A percentile compares a stretch with the other conserved stretches of the same genome.
Evolutionary conservation across 1,284 basidiomycete species (phyloP).

Genomic region (Inonotus obliquus): DNA sequence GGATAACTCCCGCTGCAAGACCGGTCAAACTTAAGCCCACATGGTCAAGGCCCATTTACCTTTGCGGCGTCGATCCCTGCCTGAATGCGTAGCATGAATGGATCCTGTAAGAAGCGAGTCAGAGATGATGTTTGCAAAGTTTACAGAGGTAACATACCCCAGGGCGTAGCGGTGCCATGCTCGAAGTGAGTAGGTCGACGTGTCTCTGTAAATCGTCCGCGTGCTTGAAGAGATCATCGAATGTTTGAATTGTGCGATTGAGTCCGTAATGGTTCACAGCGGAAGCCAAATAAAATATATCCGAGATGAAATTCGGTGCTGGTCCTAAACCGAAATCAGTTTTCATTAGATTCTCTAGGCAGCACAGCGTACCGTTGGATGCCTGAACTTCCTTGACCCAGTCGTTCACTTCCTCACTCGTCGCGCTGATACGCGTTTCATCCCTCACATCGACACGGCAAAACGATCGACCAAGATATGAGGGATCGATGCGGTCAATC

Average conservation of each 20-base stretch:
- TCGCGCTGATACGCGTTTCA: conserved; percentile 89
- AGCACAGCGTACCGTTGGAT: conserved; percentile 34
- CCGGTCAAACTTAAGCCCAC: not conserved
- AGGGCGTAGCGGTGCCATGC: conserved; percentile 74
- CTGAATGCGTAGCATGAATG: conserved; percentile 64
- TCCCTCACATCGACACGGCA: conserved; percentile 73
- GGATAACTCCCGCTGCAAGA: conserved; percentile 55
- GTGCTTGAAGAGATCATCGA: conserved; percentile 67
- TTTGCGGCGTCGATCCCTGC: conserved; percentile 69
- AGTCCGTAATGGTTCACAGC: conserved; percentile 86
- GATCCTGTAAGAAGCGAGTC: conserved; percentile 39
- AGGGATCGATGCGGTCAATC: conserved; percentile 89
- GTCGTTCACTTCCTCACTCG: conserved; percentile 73
- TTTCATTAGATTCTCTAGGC: not conserved
- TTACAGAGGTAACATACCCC: conserved; percentile 48
- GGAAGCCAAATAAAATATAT: conserved; percentile 87
- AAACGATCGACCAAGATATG: conserved; percentile 69
- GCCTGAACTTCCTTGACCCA: conserved; percentile 57
- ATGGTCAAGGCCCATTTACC: conserved; percentile 33
- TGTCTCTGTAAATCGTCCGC: conserved; percentile 76
- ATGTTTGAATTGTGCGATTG: conserved; percentile 72
- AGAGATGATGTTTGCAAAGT: conserved; percentile 13
- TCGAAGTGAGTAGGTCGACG: conserved; percentile 55
- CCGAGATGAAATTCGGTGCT: conserved; percentile 88
- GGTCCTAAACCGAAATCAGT: conserved; percentile 32